Evolutionary conservation across 139 green algal genomes (phyloP), one percentile per base, ranked within the genome.

Genomic region (Chlorokybus atmophyticus): DNA sequence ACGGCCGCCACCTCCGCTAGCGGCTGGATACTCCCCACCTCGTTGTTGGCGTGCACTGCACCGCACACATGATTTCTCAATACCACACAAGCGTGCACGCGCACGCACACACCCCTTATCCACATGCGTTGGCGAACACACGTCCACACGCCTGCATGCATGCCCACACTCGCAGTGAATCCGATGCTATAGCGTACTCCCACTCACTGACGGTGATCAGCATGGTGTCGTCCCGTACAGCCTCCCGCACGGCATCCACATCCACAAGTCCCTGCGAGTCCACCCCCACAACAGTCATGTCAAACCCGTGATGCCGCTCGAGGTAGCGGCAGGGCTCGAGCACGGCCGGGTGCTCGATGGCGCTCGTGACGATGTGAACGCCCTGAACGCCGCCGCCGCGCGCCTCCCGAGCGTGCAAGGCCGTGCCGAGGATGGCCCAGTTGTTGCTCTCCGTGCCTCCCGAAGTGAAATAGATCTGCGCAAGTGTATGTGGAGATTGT

Each of bases 31-130:
- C 29, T 19, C 1, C 74, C 53, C 38, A 80, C 60, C 71, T 87
- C 82, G 59, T 92, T 92, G 72, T 93, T 92, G 40, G 48, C 63
- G 70, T 93, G 85, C 85, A 93, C 27, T n/a, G n/a, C n/a, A n/a
- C n/a, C n/a, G n/a, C n/a, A n/a, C n/a, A n/a, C 10, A 21, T 10
- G 10, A 14, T 44, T 10, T 44, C 10, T 44, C 10, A 21, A 14
- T 44, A 14, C 38, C 38, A 44, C 38, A 44, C 38, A 44, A 10
- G 14, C 38, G 14, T 14, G 14, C 38, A 44, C 38, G 14, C 38
- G 14, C 38, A 44, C 38, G 14, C 38, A 44, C 38, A 44, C 38
- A 44, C 38, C 10, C 38, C 10, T n/a, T n/a, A n/a, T n/a, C n/a
- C n/a, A n/a, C n/a, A n/a, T n/a, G n/a, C n/a, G n/a, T n/a, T n/a